Conservation (phyloP, 2,329 filamentous ascomycete genomes). For the Penicillium sp. region DNA sequence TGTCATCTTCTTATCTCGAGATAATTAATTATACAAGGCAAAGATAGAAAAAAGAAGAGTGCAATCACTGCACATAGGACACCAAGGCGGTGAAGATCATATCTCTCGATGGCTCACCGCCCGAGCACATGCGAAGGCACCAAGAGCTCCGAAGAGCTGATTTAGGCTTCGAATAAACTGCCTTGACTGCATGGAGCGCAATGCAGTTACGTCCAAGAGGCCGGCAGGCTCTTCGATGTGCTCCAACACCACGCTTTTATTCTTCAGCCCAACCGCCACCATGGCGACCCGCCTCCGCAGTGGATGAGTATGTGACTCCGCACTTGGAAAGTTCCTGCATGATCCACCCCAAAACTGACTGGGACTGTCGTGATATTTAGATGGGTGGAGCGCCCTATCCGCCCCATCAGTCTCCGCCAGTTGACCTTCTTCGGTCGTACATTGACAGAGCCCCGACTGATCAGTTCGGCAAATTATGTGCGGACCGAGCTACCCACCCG, state of each 20-base stretch:
- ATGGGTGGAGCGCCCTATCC: slow-evolving; percentile 89
- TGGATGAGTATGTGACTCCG: slow-evolving; percentile 55
- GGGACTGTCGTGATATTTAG: slow-evolving; percentile 45
- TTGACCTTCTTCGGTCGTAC: slow-evolving; percentile 96
- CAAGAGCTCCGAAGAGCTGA: background rate
- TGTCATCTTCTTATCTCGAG: too few relatives aligned
- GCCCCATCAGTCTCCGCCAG: slow-evolving; percentile 94
- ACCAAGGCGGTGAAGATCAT: background rate
- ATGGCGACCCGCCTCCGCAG: slow-evolving; percentile 58
- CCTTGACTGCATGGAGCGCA: slow-evolving; percentile 30
- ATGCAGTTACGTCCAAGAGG: slow-evolving; percentile 39
- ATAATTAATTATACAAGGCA: too few relatives aligned
- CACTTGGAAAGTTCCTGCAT: background rate
- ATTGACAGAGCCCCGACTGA: slow-evolving; percentile 80
- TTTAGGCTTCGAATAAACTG: background rate
- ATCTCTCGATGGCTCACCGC: background rate
- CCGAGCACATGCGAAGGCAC: slow-evolving; percentile 16
- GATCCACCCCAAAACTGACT: background rate
- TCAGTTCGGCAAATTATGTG: slow-evolving; percentile 97
- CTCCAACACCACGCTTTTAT: slow-evolving; percentile 24
- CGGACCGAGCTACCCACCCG: slow-evolving; percentile 88
- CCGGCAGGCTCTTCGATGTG: slow-evolving; percentile 28
- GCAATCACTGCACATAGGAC: too few relatives aligned
- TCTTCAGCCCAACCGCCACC: slow-evolving; percentile 46
- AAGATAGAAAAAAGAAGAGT: too few relatives aligned